Percentiles rank a stretch among this genome's conserved stretches.
phyloP scores from a whole-genome alignment of 495 filamentous ascomycete genomes.

The Penicillium cinerascens region DNA sequence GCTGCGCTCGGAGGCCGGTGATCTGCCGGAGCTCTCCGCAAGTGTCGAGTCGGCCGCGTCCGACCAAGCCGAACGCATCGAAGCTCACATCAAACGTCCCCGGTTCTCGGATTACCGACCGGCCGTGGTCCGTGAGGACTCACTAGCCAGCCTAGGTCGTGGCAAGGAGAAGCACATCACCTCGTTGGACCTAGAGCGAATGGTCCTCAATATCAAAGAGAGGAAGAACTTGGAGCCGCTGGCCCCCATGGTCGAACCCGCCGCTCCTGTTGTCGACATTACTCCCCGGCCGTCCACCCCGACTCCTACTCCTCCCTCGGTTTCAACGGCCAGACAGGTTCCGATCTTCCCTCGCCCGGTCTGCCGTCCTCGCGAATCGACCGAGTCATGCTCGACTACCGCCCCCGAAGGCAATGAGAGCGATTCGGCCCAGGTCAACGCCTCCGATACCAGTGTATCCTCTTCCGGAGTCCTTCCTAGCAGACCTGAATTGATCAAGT shows the following conservation, averaged over 20 bases:
- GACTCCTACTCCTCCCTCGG: conserved; percentile 38
- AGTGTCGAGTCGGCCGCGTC: conserved; percentile 84
- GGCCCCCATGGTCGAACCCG: conserved; percentile 41
- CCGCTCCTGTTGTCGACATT: conserved; percentile 51
- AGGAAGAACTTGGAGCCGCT: conserved; percentile 63
- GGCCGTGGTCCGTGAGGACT: conserved; percentile 48
- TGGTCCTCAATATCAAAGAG: conserved; percentile 85
- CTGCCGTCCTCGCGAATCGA: conserved; percentile 38
- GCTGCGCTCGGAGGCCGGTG: conserved; percentile 45
- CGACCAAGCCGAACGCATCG: conserved; percentile 67
- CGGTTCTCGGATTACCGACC: conserved; percentile 41
- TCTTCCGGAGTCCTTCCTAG: conserved; percentile 33
- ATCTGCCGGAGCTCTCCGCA: conserved; percentile 82
- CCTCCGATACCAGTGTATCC: conserved; percentile 54
- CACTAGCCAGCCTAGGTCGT: conserved; percentile 53
- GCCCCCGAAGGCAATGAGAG: conserved; percentile 50
- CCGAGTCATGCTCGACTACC: conserved; percentile 52
- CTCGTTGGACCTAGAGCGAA: conserved; percentile 79
- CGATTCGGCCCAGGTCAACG: conserved; percentile 33
- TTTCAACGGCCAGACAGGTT: conserved; percentile 27
- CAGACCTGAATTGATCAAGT: conserved; percentile 49
- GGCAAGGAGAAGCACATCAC: conserved; percentile 89
- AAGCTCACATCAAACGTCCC: conserved; percentile 57
- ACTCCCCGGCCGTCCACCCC: conserved; percentile 44
- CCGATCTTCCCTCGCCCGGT: conserved; percentile 15